Base-by-base conservation (phyloP, 202 grass and related monocot genomes). In the Eragrostis tef region DNA sequence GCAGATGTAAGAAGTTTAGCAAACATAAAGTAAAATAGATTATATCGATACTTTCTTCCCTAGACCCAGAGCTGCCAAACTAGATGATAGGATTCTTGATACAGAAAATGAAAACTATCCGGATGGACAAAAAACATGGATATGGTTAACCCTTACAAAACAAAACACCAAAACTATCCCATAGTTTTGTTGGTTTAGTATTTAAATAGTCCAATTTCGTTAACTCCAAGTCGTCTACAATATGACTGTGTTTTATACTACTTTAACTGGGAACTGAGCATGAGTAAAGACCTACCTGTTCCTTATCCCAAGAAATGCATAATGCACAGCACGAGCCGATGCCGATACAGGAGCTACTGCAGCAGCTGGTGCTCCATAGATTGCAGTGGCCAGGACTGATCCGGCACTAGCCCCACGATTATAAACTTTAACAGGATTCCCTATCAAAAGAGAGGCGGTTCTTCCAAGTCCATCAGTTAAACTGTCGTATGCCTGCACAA, bases 341-440 rank as follows among this genome's bases (percentile, higher is more conserved):
- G 91, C 93, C 25, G 96, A 95, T 54, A 96, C 72, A 65, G 96
- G 96, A 89, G 96, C 96, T 73, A 99, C 85, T 63, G 88, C 90
- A 89, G 96, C 96, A 96, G 85, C 87, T 77, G 96, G 93, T 82
- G 93, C 83, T 75, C 85, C 89, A 47, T 87, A 83, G 49, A 99
- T 85, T 81, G 91, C 96, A 88, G 90, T 92, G 36, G 93, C 91
- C 54, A 99, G 83, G 73, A 82, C 89, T 72, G 90, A 89, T 78
- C 96, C 91, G 13, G 89, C 75, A 36, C 96, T 87, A 59, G 83
- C 93, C 78, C 94, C 94, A n/a, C 91, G 93, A 74, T 96, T 92
- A 87, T 99, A 99, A 88, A 83, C 96, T 83, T 99, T 96, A 19
- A 96, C 64, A 83, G 96, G 96, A 73, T 88, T 93, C 21, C 85